Evolutionary conservation across 306 rosid genomes (phyloP).

Genomic region (Sindora glabra): DNA sequence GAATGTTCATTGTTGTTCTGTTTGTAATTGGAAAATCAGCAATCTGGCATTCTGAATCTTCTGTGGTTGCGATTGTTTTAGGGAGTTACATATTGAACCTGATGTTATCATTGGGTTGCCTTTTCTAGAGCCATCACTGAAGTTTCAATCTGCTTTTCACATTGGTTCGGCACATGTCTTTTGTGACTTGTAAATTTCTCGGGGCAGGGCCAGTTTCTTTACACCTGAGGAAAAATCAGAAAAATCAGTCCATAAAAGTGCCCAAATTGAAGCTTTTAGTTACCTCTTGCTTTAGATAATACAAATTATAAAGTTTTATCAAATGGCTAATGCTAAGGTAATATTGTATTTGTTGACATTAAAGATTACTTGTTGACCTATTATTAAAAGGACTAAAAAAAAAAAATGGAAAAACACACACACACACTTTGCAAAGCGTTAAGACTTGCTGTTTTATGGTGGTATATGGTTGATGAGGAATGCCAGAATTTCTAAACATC

Average conservation of each 20-base stretch:
- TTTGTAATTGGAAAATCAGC: no score
- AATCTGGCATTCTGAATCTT: not conserved
- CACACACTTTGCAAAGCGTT: no score
- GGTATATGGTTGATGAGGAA: no score
- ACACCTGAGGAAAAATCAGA: not conserved
- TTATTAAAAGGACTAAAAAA: no score
- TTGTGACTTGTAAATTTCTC: no score
- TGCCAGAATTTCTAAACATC: no score
- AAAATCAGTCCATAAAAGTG: not conserved
- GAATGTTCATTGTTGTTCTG: no score
- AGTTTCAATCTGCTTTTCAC: not conserved
- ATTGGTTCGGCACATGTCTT: not conserved
- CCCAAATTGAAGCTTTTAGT: not conserved
- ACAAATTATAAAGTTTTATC: no score
- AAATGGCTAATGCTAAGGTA: not conserved
- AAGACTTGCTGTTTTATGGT: no score
- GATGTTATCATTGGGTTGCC: not conserved
- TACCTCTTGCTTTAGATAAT: not conserved
- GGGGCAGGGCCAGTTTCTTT: not conserved
- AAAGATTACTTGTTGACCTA: not conserved
- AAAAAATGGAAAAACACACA: no score
- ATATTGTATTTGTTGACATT: not conserved
- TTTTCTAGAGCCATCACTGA: not conserved
- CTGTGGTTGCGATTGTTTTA: not conserved
- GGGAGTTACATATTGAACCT: not conserved